Conservation (phyloP, 2,329 filamentous ascomycete species). For the Colletotrichum musae region DNA sequence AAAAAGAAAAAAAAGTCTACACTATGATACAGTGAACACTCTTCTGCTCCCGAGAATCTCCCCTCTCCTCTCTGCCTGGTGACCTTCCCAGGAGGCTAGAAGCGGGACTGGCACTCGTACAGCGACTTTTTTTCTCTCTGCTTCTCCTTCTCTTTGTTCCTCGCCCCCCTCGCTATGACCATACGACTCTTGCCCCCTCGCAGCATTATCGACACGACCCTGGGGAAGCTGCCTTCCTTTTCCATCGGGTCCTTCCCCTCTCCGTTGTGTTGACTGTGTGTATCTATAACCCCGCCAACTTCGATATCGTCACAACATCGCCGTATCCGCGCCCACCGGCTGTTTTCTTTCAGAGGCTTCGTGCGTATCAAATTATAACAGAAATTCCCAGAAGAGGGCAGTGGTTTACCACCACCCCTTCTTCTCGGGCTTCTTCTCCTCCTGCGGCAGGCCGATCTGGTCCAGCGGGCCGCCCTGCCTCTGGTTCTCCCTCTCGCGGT, state of each 20-base stretch:
- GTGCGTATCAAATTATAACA: constrained; percentile 34
- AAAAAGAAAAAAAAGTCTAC: constrained; percentile 48
- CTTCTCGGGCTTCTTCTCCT: constrained; percentile 52
- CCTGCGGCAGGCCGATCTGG: constrained; percentile 58
- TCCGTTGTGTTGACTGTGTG: background rate
- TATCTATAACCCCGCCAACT: background rate
- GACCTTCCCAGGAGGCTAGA: background rate
- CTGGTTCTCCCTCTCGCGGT: constrained; percentile 67
- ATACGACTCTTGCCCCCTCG: background rate
- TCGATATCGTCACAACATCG: constrained; percentile 31
- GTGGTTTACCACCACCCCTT: constrained; percentile 61
- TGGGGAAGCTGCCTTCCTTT: background rate
- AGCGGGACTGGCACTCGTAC: constrained; percentile 7
- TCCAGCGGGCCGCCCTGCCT: constrained; percentile 65
- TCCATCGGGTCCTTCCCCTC: background rate
- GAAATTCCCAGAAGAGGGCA: background rate
- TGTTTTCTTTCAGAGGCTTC: background rate
- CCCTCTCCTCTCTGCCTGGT: background rate
- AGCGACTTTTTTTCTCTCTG: background rate
- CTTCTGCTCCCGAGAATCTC: background rate
- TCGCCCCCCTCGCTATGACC: background rate
- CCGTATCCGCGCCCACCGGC: background rate
- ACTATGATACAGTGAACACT: constrained; percentile 57
- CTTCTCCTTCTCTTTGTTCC: background rate
- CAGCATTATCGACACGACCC: constrained; percentile 9